Conservation (phyloP, 495 filamentous ascomycete genomes). For the Trichoderma reesei region DNA sequence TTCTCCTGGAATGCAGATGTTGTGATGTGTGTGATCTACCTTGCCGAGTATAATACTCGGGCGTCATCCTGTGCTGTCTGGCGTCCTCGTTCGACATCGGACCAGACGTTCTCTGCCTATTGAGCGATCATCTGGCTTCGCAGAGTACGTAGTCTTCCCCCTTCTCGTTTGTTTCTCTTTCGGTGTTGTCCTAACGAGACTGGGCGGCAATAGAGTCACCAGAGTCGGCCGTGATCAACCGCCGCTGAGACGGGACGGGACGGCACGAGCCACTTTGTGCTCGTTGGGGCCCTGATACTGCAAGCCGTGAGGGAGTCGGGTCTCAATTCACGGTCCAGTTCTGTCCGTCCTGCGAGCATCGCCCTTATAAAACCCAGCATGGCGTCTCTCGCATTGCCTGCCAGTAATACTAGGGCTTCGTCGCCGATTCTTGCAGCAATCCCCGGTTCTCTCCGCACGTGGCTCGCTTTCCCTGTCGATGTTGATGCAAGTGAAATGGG, state of each 20-base stretch:
- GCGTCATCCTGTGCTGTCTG: not conserved
- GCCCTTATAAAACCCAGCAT: not conserved
- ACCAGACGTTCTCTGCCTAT: not conserved
- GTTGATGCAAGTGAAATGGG: not conserved
- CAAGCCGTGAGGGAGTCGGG: not conserved
- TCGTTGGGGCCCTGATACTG: not conserved
- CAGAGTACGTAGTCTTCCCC: too few relatives aligned
- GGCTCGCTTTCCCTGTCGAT: not conserved
- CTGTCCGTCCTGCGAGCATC: not conserved
- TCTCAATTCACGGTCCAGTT: not conserved
- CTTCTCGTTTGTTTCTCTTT: not conserved
- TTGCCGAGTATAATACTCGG: not conserved
- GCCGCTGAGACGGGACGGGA: not conserved
- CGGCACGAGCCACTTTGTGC: not conserved
- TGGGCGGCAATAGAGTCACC: not conserved
- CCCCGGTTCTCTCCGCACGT: not conserved
- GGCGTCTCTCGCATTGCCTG: not conserved
- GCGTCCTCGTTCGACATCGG: not conserved
- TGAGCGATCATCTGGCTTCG: not conserved
- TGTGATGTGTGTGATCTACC: not conserved
- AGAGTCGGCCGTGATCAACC: not conserved
- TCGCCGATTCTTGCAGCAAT: not conserved
- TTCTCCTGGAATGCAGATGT: not conserved
- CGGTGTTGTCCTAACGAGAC: not conserved
- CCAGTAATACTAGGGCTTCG: not conserved